A percentile compares a stretch with the other conserved stretches of the same genome.
These are phyloP conservation scores for Coemansia sp. DNA, from an alignment of 192 early-diverging fungal genomes.

Conservation along the genomic window DNA sequence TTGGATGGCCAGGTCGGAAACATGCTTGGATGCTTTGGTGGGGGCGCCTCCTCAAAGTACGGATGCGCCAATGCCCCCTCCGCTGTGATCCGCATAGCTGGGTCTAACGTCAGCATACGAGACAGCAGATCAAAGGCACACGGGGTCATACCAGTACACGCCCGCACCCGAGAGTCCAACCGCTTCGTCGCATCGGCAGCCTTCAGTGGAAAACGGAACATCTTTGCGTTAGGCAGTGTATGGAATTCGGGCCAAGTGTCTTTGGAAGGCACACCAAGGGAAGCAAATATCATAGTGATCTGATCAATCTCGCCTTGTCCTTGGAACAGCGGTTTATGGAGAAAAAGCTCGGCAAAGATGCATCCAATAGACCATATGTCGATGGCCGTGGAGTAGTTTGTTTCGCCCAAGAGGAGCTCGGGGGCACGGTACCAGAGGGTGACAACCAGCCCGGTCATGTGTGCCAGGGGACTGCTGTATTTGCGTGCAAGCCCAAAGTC, in stretches of 20 bases:
- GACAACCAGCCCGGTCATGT: constrained; percentile 91
- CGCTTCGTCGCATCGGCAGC: constrained; percentile 16
- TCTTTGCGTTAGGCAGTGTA: constrained; percentile 66
- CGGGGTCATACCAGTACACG: constrained; percentile 61
- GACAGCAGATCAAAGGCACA: constrained; percentile 78
- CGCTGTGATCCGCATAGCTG: constrained; percentile 82
- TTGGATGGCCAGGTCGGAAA: constrained; percentile 94
- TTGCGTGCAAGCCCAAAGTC: constrained; percentile 97
- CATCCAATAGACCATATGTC: constrained; percentile 99
- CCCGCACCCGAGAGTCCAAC: constrained; percentile 51
- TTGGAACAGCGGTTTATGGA: constrained; percentile 78
- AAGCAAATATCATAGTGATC: constrained; percentile 79
- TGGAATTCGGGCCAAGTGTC: constrained; percentile 72
- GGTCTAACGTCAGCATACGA: constrained; percentile 80
- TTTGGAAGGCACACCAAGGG: constrained; percentile 85
- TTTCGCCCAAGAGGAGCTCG: constrained; percentile 87
- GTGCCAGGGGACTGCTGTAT: constrained; percentile 72
- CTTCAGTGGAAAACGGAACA: constrained; percentile 69
- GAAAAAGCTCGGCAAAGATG: constrained; percentile 93
- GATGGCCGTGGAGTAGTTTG: constrained; percentile 79
- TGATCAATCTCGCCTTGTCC: constrained; percentile 83
- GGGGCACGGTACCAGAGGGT: constrained; percentile 97
- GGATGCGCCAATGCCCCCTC: constrained; percentile 88
- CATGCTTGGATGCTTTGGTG: constrained; percentile 87
- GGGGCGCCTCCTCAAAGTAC: constrained; percentile 82